Percentiles rank a stretch among this genome's conserved stretches.
Evolutionary conservation across 805 yeast species (phyloP).

Genomic region (Wickerhamomyces rabaulensis): DNA sequence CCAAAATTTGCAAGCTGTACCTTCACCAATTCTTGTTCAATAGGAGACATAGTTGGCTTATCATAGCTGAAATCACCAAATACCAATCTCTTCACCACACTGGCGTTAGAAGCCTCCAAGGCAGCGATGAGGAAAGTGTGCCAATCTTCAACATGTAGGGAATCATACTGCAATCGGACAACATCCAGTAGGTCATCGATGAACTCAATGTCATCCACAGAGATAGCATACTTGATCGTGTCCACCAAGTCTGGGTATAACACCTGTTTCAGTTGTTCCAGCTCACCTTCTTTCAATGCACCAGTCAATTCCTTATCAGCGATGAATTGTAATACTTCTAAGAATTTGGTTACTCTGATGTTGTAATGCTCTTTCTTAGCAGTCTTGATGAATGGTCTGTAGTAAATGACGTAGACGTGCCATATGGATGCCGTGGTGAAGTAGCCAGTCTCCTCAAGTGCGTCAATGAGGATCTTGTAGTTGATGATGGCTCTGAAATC

Average conservation of each 20-base stretch:
- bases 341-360: background rate
- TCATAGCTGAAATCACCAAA: background rate
- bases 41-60: background rate
- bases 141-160: conserved; percentile 8
- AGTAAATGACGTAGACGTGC: conserved; percentile 1
- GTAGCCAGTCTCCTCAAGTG: background rate
- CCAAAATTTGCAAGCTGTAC: background rate
- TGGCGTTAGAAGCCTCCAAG: conserved; percentile 1
- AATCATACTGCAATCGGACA: background rate
- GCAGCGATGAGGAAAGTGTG: conserved; percentile 6
- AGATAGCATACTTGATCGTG: conserved; percentile 6
- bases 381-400: conserved; percentile 5
- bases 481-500: conserved; percentile 7
- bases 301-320: background rate
- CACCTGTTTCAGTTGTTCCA: background rate
- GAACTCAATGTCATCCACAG: conserved; percentile 2
- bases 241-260: conserved; percentile 8
- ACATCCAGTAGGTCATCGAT: conserved; percentile 2
- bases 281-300: background rate
- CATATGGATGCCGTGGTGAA: background rate
- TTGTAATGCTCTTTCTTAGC: conserved; percentile 7
- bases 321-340: background rate
- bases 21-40: background rate
- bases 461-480: conserved; percentile 4
- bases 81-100: background rate